Percentiles rank a stretch among this genome's conserved stretches.
Evolutionary conservation across 1,284 basidiomycete species (phyloP).

Genomic region (Anthracocystis panici-leucophaei): DNA sequence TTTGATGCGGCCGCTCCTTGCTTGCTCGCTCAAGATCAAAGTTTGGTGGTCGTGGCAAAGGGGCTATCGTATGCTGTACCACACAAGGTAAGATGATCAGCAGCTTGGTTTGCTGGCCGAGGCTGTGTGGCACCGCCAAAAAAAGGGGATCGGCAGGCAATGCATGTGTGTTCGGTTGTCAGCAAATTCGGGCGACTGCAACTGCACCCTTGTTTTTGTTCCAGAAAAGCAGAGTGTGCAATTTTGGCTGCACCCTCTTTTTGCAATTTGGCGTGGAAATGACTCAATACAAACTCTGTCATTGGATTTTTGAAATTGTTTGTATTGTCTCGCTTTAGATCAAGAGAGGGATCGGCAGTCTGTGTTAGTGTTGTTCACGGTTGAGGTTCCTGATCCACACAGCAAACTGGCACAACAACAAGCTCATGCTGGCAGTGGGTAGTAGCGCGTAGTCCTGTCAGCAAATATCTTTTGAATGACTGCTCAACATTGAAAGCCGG

Average conservation of each 20-base stretch:
- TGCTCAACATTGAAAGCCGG: background rate
- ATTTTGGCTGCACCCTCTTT: background rate
- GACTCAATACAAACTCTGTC: background rate
- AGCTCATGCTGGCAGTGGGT: background rate
- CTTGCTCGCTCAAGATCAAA: too few relatives aligned
- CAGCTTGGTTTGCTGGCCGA: too few relatives aligned
- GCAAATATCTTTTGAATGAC: too few relatives aligned
- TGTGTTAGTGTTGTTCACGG: slow-evolving; percentile 41
- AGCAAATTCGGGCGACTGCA: background rate
- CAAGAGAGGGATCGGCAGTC: background rate
- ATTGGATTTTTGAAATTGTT: background rate
- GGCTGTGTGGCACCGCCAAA: too few relatives aligned
- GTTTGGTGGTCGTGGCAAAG: too few relatives aligned
- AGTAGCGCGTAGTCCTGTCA: too few relatives aligned
- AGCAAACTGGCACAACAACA: background rate
- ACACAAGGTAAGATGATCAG: too few relatives aligned
- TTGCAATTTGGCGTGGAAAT: background rate
- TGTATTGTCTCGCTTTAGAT: background rate
- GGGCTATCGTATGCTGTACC: too few relatives aligned
- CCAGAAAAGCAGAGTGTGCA: background rate
- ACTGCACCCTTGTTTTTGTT: background rate
- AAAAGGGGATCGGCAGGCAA: background rate
- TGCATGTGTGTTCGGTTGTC: background rate
- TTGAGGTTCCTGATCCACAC: slow-evolving; percentile 11
- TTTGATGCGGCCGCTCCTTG: too few relatives aligned